A percentile compares a stretch with the other conserved stretches of the same genome.
These are phyloP conservation scores for Alternaria triticimaculans DNA, from an alignment of 2,329 filamentous ascomycete species.

Conservation along the genomic window DNA sequence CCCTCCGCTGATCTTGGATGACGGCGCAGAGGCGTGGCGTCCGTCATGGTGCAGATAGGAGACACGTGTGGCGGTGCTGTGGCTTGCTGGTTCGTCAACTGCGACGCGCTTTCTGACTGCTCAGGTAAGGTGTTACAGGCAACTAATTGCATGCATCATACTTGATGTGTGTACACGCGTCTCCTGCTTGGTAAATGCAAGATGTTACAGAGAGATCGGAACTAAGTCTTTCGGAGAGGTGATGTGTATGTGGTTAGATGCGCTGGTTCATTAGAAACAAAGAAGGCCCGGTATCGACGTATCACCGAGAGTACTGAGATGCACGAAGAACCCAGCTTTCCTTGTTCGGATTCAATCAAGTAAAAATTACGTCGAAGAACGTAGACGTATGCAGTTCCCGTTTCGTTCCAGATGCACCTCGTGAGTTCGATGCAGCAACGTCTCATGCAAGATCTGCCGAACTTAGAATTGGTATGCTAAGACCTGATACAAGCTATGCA, in stretches of 20 bases:
- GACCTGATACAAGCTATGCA: neutral
- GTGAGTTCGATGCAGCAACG: neutral
- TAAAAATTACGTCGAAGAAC: neutral
- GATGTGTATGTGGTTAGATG: neutral
- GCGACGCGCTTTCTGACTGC: neutral
- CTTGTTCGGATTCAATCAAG: neutral
- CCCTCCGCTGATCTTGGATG: constrained; percentile 3
- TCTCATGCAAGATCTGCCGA: neutral
- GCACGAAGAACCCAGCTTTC: neutral
- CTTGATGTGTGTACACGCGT: neutral
- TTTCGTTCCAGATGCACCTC: neutral
- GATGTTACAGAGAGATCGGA: neutral
- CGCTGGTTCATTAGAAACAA: neutral
- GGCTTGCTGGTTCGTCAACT: neutral
- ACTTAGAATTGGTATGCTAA: neutral
- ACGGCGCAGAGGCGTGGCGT: neutral
- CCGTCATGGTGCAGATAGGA: neutral
- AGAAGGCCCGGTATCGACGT: neutral
- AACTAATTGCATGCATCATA: neutral
- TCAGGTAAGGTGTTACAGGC: neutral
- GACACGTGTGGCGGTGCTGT: constrained; percentile 5
- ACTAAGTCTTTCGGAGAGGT: neutral
- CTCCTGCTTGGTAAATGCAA: neutral
- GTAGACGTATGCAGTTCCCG: neutral
- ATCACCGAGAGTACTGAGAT: neutral